Conservation (phyloP, 306 rosid species). For the Betula pendula region DNA sequence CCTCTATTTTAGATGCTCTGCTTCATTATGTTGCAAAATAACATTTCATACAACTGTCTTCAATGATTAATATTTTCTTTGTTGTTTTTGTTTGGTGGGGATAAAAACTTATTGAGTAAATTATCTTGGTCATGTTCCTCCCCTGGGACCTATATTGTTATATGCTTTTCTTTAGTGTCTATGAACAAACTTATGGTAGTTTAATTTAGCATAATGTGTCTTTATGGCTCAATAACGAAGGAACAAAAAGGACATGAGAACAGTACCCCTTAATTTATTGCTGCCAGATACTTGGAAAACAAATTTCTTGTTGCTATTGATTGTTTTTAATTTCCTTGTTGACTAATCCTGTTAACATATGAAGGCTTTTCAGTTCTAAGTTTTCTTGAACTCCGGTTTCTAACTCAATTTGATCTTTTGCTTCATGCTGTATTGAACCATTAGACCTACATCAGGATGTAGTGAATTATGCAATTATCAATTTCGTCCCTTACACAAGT, state of each 20-base stretch:
- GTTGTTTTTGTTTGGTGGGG: background rate
- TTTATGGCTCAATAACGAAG: background rate
- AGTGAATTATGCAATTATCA: background rate
- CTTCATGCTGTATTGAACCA: background rate
- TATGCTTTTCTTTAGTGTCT: background rate
- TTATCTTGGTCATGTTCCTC: background rate
- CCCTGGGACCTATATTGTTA: background rate
- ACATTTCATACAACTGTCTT: background rate
- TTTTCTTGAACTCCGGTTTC: background rate
- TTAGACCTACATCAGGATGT: background rate
- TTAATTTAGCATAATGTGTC: background rate
- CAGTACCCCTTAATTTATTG: background rate
- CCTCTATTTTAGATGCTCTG: slow-evolving; percentile 21
- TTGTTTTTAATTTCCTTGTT: background rate
- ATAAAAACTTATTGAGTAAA: background rate
- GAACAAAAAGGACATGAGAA: background rate
- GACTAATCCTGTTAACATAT: background rate
- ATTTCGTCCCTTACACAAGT: background rate
- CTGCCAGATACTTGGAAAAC: background rate
- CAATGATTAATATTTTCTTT: background rate
- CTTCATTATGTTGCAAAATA: background rate
- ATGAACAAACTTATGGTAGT: background rate
- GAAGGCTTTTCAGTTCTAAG: background rate
- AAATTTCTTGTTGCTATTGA: background rate
- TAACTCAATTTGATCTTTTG: background rate